phyloP scores from a whole-genome alignment of 2,329 filamentous ascomycete species.

The Talaromyces islandicus region DNA sequence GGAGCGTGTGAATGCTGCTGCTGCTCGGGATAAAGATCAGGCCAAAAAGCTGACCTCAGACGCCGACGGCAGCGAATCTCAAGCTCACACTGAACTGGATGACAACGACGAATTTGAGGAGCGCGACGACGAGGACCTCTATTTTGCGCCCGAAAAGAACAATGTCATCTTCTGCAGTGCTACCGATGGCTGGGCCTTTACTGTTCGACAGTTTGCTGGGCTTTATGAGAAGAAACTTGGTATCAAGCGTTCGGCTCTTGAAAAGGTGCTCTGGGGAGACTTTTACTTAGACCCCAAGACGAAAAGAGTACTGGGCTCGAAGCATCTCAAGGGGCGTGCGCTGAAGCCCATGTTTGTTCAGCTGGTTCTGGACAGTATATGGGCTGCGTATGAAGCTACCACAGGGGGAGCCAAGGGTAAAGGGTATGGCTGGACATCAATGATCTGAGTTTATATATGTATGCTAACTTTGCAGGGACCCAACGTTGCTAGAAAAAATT shows the following conservation, averaged over 20 bases:
- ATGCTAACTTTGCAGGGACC: constrained; percentile 54
- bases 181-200: constrained; percentile 98
- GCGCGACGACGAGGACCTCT: constrained; percentile 90
- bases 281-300: constrained; percentile 97
- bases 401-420: constrained; percentile 74
- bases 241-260: constrained; percentile 79
- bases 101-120: constrained; percentile 63
- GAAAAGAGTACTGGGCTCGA: constrained; percentile 82
- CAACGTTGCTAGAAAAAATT: constrained; percentile 81
- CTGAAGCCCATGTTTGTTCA: constrained; percentile 98
- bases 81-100: constrained; percentile 43
- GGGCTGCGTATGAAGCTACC: constrained; percentile 91
- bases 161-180: constrained; percentile 99
- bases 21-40: constrained; percentile 53
- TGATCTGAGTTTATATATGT: constrained; percentile 17
- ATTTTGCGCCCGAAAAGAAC: constrained; percentile 96
- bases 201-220: constrained; percentile 84
- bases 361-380: constrained; percentile 88
- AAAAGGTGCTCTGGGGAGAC: constrained; percentile 95
- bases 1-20: constrained; percentile 68
- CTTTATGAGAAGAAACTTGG: constrained; percentile 96
- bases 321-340: constrained; percentile 85
- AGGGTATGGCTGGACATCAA: constrained; percentile 50
- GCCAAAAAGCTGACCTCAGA: constrained; percentile 30
- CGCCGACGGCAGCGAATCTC: constrained; percentile 44